Percentiles rank a stretch among this genome's conserved stretches.
Conservation (phyloP, 176 grass and related monocot species). For the Bromus sterilis region DNA sequence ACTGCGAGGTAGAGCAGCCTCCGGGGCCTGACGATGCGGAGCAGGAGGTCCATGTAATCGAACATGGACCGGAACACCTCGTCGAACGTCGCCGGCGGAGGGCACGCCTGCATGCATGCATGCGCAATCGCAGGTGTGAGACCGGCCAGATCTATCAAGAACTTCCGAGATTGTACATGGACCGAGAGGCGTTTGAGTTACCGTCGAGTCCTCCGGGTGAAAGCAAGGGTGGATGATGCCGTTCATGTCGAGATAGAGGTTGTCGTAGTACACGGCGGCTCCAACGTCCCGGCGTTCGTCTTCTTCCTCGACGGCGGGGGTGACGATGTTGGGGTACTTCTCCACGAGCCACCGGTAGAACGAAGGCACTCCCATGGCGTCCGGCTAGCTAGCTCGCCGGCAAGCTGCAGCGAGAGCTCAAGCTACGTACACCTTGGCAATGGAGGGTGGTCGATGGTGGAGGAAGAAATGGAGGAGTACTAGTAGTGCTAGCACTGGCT, state of each 20-base stretch:
- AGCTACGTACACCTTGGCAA: neutral
- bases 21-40: slow-evolving; percentile 44
- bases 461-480: neutral
- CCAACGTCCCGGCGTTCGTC: neutral
- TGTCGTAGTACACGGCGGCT: slow-evolving; percentile 27
- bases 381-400: neutral
- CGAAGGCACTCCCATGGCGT: slow-evolving; percentile 38
- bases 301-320: neutral
- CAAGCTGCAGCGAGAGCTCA: neutral
- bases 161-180: neutral
- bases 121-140: neutral
- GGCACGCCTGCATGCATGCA: neutral
- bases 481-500: neutral
- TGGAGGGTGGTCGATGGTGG: neutral
- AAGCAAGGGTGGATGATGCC: slow-evolving; percentile 57
- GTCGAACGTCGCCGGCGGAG: slow-evolving; percentile 43
- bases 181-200: neutral
- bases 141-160: neutral
- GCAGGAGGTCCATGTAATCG: slow-evolving; percentile 40
- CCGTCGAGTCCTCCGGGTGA: slow-evolving; percentile 45
- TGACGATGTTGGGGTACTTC: slow-evolving; percentile 41
- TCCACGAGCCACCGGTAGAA: slow-evolving; percentile 49
- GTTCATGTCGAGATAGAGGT: slow-evolving; percentile 65
- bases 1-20: slow-evolving; percentile 66
- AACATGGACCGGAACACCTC: slow-evolving; percentile 60